A percentile compares a stretch with the other conserved stretches of the same genome.
Evolutionary conservation across 2,329 filamentous ascomycete species (phyloP).

Genomic region (Acephala macrosclerotiorum): DNA sequence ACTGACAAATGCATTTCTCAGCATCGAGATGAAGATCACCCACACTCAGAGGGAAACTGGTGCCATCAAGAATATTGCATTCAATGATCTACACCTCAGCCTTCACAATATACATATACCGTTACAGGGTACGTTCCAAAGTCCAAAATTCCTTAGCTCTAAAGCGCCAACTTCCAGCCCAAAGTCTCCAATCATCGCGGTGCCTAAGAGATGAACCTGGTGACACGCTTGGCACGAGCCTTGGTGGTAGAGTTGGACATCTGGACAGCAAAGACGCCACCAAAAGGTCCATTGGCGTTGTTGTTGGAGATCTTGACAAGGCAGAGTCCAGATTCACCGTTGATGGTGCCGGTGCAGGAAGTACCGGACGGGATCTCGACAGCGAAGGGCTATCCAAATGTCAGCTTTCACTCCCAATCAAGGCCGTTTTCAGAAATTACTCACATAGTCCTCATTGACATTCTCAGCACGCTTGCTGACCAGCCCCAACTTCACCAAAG

Average conservation of each 20-base stretch:
- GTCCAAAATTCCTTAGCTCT: too few relatives aligned
- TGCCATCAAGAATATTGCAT: too few relatives aligned
- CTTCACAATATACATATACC: too few relatives aligned
- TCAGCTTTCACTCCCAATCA: slow-evolving; percentile 1
- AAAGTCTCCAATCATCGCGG: too few relatives aligned
- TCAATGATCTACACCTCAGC: too few relatives aligned
- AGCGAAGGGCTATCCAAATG: slow-evolving; percentile 35
- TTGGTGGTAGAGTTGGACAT: slow-evolving; percentile 34
- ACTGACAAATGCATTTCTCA: too few relatives aligned
- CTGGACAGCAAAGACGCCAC: slow-evolving; percentile 50
- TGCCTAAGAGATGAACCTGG: neutral
- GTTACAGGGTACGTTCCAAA: too few relatives aligned
- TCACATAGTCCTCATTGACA: slow-evolving; percentile 42
- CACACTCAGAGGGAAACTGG: too few relatives aligned
- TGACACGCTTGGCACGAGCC: slow-evolving; percentile 1
- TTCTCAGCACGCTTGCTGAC: slow-evolving; percentile 39
- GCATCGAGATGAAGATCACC: too few relatives aligned
- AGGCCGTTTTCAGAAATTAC: slow-evolving; percentile 19
- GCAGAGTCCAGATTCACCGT: slow-evolving; percentile 29
- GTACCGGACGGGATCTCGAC: slow-evolving; percentile 47
- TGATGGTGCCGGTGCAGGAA: slow-evolving; percentile 46
- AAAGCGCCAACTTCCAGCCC: too few relatives aligned
- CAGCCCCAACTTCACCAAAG: neutral
- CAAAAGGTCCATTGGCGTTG: slow-evolving; percentile 50
- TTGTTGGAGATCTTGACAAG: slow-evolving; percentile 49